Conservation (phyloP, 2,329 filamentous ascomycete species). For the Alternaria sp. region DNA sequence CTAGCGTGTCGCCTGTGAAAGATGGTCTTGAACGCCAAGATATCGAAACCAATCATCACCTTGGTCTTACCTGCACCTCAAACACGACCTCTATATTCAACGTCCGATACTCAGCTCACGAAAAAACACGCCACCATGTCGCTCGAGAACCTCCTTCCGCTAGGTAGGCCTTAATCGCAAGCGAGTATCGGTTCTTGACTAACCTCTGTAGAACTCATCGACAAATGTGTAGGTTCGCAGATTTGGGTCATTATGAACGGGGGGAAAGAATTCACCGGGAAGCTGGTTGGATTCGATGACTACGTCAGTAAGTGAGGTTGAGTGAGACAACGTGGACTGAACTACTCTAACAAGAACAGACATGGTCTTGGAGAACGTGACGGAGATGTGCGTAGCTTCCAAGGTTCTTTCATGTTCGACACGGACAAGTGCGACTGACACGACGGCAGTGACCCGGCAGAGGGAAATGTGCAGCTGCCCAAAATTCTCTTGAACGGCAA, state of each 20-base stretch:
- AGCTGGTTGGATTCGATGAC: slow-evolving; percentile 94
- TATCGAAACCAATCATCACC: slow-evolving; percentile 26
- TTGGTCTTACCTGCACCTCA: slow-evolving; percentile 13
- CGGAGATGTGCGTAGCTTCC: slow-evolving; percentile 77
- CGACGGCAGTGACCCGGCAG: slow-evolving; percentile 77
- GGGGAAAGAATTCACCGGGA: slow-evolving; percentile 97
- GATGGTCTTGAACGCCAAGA: slow-evolving; percentile 27
- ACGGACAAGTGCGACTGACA: slow-evolving; percentile 14
- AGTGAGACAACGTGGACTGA: not conserved
- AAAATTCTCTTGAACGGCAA: slow-evolving; percentile 98
- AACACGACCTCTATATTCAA: slow-evolving; percentile 6
- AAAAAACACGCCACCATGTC: slow-evolving; percentile 29
- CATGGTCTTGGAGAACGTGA: slow-evolving; percentile 98
- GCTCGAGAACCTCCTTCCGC: slow-evolving; percentile 42
- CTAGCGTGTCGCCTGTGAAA: slow-evolving; percentile 26
- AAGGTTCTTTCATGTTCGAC: not conserved
- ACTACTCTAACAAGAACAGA: slow-evolving; percentile 63
- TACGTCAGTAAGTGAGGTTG: slow-evolving; percentile 87
- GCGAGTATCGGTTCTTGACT: slow-evolving; percentile 14
- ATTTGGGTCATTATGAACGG: slow-evolving; percentile 99
- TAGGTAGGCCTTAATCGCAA: slow-evolving; percentile 27
- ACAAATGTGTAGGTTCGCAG: slow-evolving; percentile 96
- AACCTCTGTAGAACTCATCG: slow-evolving; percentile 82
- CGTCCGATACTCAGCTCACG: slow-evolving; percentile 1
- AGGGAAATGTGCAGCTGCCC: slow-evolving; percentile 84